Evolutionary conservation across 306 rosid species (phyloP).

Genomic region (Cucurbita maxima): DNA sequence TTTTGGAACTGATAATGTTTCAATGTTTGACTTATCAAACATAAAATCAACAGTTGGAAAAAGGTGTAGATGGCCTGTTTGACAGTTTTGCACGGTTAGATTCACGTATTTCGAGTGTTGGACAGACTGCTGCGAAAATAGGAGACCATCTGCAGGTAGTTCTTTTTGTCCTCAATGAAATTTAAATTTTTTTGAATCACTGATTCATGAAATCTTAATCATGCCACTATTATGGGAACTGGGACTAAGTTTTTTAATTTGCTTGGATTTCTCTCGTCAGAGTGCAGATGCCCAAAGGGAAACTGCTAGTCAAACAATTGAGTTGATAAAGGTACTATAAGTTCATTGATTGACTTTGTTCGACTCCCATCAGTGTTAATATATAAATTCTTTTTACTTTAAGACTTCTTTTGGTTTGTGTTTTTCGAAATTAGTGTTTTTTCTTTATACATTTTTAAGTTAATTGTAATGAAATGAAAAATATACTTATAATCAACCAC

Average conservation of each 20-base stretch:
- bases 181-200: not conserved
- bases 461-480: slow-evolving; percentile 14
- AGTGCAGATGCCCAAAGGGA: slow-evolving; percentile 98
- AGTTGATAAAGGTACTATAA: slow-evolving; percentile 67
- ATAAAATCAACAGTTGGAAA: slow-evolving; percentile 59
- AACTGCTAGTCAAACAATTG: slow-evolving; percentile 97
- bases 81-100: slow-evolving; percentile 94
- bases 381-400: not conserved
- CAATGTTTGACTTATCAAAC: slow-evolving; percentile 2
- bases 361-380: not conserved
- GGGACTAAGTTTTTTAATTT: slow-evolving; percentile 5
- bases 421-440: not conserved
- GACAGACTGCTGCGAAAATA: slow-evolving; percentile 98
- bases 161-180: slow-evolving; percentile 7
- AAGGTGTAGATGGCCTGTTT: slow-evolving; percentile 97
- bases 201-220: not conserved
- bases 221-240: not conserved
- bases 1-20: not conserved
- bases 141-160: slow-evolving; percentile 99
- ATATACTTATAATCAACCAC: slow-evolving; percentile 18
- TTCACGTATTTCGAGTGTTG: slow-evolving; percentile 98
- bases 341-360: slow-evolving; percentile 12
- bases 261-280: slow-evolving; percentile 37
- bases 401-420: not conserved
- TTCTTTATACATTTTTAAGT: not conserved